Percentiles rank a stretch among this genome's conserved stretches.
phyloP scores from a whole-genome alignment of 2,329 filamentous ascomycete genomes.

The Taxawa tesnikishii region DNA sequence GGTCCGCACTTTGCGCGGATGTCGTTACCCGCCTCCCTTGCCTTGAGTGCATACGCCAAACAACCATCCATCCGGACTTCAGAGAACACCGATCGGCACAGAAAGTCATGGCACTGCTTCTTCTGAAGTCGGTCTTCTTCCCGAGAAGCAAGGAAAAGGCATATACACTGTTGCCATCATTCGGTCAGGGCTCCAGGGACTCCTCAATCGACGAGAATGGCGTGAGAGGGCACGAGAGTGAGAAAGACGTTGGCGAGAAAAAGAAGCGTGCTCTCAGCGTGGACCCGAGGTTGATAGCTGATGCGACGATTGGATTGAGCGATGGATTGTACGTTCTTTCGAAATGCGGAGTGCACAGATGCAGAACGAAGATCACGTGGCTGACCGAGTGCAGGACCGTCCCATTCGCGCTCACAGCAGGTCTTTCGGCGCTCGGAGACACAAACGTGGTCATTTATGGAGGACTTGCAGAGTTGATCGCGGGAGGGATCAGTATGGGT shows the following conservation, averaged over 20 bases:
- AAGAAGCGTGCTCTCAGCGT: constrained; percentile 7
- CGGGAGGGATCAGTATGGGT: constrained; percentile 30
- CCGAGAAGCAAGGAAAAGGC: not conserved
- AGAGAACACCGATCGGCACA: too few species aligned
- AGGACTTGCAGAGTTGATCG: constrained; percentile 27
- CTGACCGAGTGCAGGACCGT: too few species aligned
- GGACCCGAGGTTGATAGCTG: constrained; percentile 30
- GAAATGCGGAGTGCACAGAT: too few species aligned
- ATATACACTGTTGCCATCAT: constrained; percentile 3
- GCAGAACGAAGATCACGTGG: too few species aligned
- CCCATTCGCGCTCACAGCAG: constrained; percentile 30
- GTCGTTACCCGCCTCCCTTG: too few species aligned
- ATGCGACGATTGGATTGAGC: constrained; percentile 28
- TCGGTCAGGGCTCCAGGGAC: not conserved
- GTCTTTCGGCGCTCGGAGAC: constrained; percentile 25
- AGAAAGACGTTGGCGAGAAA: not conserved
- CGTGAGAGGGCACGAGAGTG: not conserved
- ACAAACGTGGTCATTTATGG: constrained; percentile 27
- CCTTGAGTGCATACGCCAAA: too few species aligned
- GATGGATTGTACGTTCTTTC: too few species aligned
- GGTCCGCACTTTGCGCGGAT: too few species aligned
- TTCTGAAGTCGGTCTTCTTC: not conserved
- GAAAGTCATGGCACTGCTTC: not conserved
- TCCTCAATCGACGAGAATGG: not conserved
- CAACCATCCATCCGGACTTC: too few species aligned